phyloP scores from a whole-genome alignment of 768 basidiomycete species.

The Chalciporus piperatus region DNA sequence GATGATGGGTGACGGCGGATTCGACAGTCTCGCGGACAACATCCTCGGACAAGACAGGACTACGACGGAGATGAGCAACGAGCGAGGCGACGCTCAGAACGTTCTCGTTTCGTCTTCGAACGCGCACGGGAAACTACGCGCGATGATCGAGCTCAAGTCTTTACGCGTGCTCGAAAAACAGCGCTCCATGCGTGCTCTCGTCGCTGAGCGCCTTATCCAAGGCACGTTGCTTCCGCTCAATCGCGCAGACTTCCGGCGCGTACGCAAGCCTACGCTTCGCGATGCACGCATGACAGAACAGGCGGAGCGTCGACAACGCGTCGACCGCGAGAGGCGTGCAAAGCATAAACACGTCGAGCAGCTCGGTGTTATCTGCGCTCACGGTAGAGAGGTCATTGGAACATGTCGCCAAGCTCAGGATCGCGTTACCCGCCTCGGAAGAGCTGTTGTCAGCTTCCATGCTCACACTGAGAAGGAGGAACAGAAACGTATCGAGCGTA shows the following conservation, averaged over 20 bases:
- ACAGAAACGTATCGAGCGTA: constrained; percentile 92
- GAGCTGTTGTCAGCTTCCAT: constrained; percentile 82
- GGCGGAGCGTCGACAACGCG: constrained; percentile 86
- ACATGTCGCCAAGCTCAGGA: constrained; percentile 65
- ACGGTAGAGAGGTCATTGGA: constrained; percentile 74
- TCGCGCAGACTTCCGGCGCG: constrained; percentile 85
- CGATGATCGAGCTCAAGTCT: constrained; percentile 90
- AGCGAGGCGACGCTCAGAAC: constrained; percentile 27
- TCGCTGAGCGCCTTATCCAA: constrained; percentile 85
- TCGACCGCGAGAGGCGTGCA: constrained; percentile 88
- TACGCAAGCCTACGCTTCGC: constrained; percentile 80
- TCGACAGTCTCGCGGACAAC: constrained; percentile 51
- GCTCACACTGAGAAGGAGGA: constrained; percentile 94
- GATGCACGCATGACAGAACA: constrained; percentile 89
- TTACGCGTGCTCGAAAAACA: constrained; percentile 90
- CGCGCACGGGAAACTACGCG: constrained; percentile 80
- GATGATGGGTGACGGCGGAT: constrained; percentile 73
- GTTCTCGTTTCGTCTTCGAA: constrained; percentile 20
- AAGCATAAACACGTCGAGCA: constrained; percentile 98
- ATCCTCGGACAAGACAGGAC: constrained; percentile 12
- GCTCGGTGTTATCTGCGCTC: constrained; percentile 78
- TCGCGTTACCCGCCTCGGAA: constrained; percentile 62
- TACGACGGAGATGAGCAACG: constrained; percentile 30
- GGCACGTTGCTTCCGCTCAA: constrained; percentile 88
- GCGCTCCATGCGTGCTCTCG: constrained; percentile 76